These are phyloP conservation scores for Candida tunisiensis DNA, from an alignment of 1,139 yeast genomes.

Conservation along the genomic window DNA sequence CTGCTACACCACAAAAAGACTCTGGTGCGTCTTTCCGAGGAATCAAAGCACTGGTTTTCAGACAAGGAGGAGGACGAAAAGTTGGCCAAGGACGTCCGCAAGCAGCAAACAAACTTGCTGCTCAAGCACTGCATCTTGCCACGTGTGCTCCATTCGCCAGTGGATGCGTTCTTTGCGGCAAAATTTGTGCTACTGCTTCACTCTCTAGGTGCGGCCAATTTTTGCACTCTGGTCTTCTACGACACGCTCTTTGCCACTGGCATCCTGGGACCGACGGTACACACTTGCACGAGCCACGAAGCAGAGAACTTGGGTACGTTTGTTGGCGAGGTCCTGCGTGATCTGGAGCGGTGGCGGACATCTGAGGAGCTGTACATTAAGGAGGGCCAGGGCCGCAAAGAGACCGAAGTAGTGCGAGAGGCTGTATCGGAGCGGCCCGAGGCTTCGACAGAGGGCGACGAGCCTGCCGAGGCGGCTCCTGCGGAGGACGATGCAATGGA, in stretches of 20 bases:
- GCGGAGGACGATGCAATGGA: slow-evolving; percentile 10
- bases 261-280: slow-evolving; percentile 41
- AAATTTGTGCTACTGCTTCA: slow-evolving; percentile 18
- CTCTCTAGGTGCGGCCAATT: slow-evolving; percentile 25
- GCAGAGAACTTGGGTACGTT: slow-evolving; percentile 76
- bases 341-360: slow-evolving; percentile 27
- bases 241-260: slow-evolving; percentile 33
- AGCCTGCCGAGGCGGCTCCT: slow-evolving; percentile 4
- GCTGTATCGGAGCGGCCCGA: slow-evolving; percentile 1
- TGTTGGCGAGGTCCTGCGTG: slow-evolving; percentile 38
- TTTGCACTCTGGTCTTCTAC: slow-evolving; percentile 28
- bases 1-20: slow-evolving; percentile 18
- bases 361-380: slow-evolving; percentile 13
- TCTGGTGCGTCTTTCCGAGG: slow-evolving; percentile 15
- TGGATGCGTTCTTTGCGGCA: slow-evolving; percentile 38
- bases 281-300: slow-evolving; percentile 58
- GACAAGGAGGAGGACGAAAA: slow-evolving; percentile 5
- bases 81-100: not conserved
- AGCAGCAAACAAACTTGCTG: slow-evolving; percentile 11
- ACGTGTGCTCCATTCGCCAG: slow-evolving; percentile 59
- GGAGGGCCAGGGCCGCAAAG: slow-evolving; percentile 15
- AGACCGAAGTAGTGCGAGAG: not conserved
- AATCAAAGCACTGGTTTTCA: slow-evolving; percentile 19
- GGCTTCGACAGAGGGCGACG: slow-evolving; percentile 4
- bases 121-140: slow-evolving; percentile 59